Evolutionary conservation across 345 rosid genomes (phyloP).

Genomic region (Carallia brachiata): DNA sequence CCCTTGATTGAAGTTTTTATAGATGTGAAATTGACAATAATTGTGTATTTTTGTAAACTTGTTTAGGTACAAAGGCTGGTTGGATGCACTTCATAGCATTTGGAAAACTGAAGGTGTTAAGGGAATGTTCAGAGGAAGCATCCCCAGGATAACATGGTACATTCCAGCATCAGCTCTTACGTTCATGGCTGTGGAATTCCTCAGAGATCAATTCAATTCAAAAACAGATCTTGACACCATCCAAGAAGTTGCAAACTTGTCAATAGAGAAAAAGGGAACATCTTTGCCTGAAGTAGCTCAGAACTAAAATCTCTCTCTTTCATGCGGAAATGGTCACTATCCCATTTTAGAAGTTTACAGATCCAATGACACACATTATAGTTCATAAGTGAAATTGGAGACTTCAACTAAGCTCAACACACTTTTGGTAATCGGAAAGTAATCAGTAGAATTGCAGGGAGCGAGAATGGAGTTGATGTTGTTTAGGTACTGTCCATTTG

Average conservation of each 20-base stretch:
- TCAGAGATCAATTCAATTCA: constrained; percentile 67
- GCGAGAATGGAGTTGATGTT: too few relatives aligned
- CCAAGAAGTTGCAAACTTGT: constrained; percentile 39
- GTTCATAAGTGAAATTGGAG: constrained; percentile 2
- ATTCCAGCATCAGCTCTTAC: constrained; percentile 94
- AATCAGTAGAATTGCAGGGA: too few relatives aligned
- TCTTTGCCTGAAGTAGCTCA: constrained; percentile 44
- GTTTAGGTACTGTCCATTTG: too few relatives aligned
- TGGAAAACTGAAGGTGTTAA: constrained; percentile 68
- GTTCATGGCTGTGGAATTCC: constrained; percentile 95
- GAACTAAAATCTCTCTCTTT: neutral
- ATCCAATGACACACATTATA: neutral
- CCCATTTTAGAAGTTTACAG: neutral
- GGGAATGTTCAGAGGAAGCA: constrained; percentile 84
- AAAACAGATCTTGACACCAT: constrained; percentile 22
- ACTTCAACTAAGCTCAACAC: too few relatives aligned
- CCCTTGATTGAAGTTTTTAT: neutral
- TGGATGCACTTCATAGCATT: constrained; percentile 62
- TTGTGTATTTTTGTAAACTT: neutral
- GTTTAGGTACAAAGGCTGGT: constrained; percentile 80
- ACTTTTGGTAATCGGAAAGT: too few relatives aligned
- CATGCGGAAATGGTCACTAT: neutral
- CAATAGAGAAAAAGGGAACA: constrained; percentile 52
- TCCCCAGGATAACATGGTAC: constrained; percentile 91
- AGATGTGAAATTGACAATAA: neutral